phyloP scores from a whole-genome alignment of 2,329 filamentous ascomycete genomes.

The Xylariaceae sp. region DNA sequence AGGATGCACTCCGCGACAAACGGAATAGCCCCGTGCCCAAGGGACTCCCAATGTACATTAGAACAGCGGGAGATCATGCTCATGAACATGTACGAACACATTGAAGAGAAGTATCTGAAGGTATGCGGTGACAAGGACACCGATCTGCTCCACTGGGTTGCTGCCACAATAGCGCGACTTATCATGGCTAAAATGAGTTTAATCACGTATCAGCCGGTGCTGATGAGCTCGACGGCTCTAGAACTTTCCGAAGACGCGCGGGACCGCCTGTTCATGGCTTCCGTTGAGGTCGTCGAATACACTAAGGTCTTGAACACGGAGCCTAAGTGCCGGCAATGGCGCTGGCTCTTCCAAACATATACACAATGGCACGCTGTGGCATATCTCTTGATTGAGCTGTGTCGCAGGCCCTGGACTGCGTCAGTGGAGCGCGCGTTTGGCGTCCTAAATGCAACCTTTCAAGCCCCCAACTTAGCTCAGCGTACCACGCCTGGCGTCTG shows the following conservation, averaged over 20 bases:
- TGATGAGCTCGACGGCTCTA: conserved; percentile 46
- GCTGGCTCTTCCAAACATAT: conserved; percentile 63
- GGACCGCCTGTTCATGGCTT: conserved; percentile 51
- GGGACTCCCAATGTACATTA: conserved; percentile 38
- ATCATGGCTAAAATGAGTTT: conserved; percentile 59
- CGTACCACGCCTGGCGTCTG: conserved; percentile 53
- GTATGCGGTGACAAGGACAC: conserved; percentile 49
- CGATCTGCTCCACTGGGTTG: conserved; percentile 54
- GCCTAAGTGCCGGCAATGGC: conserved; percentile 51
- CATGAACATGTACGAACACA: conserved; percentile 48
- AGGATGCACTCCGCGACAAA: conserved; percentile 43
- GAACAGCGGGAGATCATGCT: conserved; percentile 50
- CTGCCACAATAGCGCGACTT: conserved; percentile 51
- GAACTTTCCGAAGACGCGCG: conserved; percentile 43
- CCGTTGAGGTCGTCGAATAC: conserved; percentile 59
- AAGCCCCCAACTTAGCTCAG: conserved; percentile 45
- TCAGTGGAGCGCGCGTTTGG: conserved; percentile 55
- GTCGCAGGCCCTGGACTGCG: conserved; percentile 52
- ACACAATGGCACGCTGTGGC: conserved; percentile 63
- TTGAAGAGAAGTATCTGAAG: conserved; percentile 58
- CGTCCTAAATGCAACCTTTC: conserved; percentile 45
- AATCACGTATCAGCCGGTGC: conserved; percentile 54
- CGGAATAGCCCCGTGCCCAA: conserved; percentile 36
- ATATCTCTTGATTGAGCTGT: conserved; percentile 56
- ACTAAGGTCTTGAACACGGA: conserved; percentile 57